Evolutionary conservation across 805 yeast genomes (phyloP), one percentile per base, ranked within the genome.

Genomic region (Candida nitratophila): DNA sequence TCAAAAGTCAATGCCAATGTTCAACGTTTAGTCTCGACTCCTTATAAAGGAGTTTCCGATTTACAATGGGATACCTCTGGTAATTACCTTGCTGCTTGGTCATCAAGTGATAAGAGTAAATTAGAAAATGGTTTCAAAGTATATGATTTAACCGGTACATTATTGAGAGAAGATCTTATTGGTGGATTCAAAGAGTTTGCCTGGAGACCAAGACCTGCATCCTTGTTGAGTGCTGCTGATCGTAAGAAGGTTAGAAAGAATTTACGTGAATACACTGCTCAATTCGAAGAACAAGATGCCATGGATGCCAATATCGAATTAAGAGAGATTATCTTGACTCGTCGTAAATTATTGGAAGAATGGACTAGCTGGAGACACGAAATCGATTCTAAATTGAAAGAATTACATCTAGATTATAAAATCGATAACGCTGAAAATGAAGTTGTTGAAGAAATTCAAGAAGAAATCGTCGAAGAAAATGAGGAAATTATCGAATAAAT

Each of bases 131-230:
- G 99, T 50, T 93, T 81, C 77, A 86, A 79, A 64, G 68, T 93
- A 51, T 90, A 74, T 69, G 95, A 89, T 63, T 75, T 86, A 64
- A 82, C 85, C 41, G 99, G 99, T 58, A 74, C 71, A 52, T 53
- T 81, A 51, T 64, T 87, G 48, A 80, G 82, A 54, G 93, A 86
- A 55, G 96, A 90, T 59, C 65, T 75, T 21, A 65, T 86, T 48
- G 93, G 86, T 56, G 85, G 82, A 44, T 88, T 93, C 77, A 86
- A 81, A 68, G 90, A 86, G 49, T 86, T 91, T 58, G 72, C 79
- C 49, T 93, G 99, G 99, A 86, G 99, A 74, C 98, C 98, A 58
- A 83, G 99, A 70, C 99, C 99, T 42, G 78, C 77, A 17, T 74
- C 89, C 2, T 66, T 82, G 51, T 77, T 93, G 60, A 71, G 81